Base-by-base conservation (phyloP, 345 rosid genomes). In the Diplotaxis tenuifolia region DNA sequence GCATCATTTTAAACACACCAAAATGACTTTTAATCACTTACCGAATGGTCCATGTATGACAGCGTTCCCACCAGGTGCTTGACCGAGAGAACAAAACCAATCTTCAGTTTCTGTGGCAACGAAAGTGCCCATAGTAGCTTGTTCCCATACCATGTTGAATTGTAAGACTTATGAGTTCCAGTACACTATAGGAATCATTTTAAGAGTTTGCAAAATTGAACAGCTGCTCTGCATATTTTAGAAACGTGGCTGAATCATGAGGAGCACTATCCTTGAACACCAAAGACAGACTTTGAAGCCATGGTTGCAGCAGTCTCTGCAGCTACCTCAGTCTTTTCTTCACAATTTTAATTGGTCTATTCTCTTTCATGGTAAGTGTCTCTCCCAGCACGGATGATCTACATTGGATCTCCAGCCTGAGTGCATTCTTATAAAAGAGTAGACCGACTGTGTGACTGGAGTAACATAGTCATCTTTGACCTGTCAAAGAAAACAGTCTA, bases 291-390 rank as follows among this genome's bases (percentile, higher is more conserved):
- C 1, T 97, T 94, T 0, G 99, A 83, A 52, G 98, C 98, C 91
- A 95, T 80, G 31, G 98, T 96, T 19, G 97, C 99, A 15, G 98
- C 98, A 65, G 96, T 88, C 81, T 95, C 98, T n/a, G 97, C 99
- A 53, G 97, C 99, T 83, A 92, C 98, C 22, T 95, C 98, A 1
- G 94, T 73, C 63, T 96, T 98, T 0, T 96, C 77, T 18, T 71
- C 53, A 68, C 87, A 65, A 95, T 83, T 79, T 84, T 87, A 40
- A 81, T 75, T 3, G 99, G 96, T 80, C 98, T 86, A 80, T 86
- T 79, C 86, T 78, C 90, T 0, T 76, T 81, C 98, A 92, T 95
- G 1, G 49, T 66, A 76, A 92, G 98, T 1, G 99, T 78, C 96
- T 95, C 15, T 89, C 87, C 99, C 99, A 95, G 59, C 97, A 92